These are phyloP conservation scores for Mortierella sp. DNA, from an alignment of 371 early-diverging fungal species.

Conservation along the genomic window DNA sequence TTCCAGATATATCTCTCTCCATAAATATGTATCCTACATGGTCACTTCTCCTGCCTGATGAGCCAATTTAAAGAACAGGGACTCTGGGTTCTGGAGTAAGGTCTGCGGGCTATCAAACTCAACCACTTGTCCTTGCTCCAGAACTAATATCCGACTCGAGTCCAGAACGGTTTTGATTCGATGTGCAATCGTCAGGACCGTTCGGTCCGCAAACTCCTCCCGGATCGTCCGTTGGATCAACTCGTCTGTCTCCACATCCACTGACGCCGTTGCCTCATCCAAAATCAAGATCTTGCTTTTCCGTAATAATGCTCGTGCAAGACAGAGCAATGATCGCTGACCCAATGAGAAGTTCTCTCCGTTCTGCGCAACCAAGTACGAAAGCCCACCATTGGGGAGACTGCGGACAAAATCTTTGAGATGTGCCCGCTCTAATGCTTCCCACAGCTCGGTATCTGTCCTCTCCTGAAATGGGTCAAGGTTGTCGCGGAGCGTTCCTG, in stretches of 20 bases:
- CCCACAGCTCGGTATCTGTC: slow-evolving; percentile 75
- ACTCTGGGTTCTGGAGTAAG: slow-evolving; percentile 53
- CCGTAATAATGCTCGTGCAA: slow-evolving; percentile 87
- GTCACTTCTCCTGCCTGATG: slow-evolving; percentile 35
- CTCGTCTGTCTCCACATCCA: slow-evolving; percentile 83
- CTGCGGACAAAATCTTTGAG: slow-evolving; percentile 58
- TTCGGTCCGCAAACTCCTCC: slow-evolving; percentile 69
- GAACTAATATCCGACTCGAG: slow-evolving; percentile 86
- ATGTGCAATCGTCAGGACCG: slow-evolving; percentile 83
- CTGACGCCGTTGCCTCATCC: slow-evolving; percentile 88
- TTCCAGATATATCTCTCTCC: too few relatives aligned
- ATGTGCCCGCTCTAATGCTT: slow-evolving; percentile 67
- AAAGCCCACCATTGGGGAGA: slow-evolving; percentile 61
- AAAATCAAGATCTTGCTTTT: slow-evolving; percentile 78
- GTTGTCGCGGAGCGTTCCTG: slow-evolving; percentile 72
- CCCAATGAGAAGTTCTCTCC: slow-evolving; percentile 88
- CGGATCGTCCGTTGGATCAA: slow-evolving; percentile 86
- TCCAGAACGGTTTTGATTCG: slow-evolving; percentile 91
- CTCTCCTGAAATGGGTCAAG: slow-evolving; percentile 74
- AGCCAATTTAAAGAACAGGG: slow-evolving; percentile 28
- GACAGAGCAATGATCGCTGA: slow-evolving; percentile 86
- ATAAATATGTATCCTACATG: background rate
- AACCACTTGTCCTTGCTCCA: slow-evolving; percentile 80
- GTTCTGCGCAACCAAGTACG: slow-evolving; percentile 66
- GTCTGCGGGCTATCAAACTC: slow-evolving; percentile 74